Evolutionary conservation across 2,329 filamentous ascomycete genomes (phyloP).

Genomic region (Trichoderma citrinoviride): DNA sequence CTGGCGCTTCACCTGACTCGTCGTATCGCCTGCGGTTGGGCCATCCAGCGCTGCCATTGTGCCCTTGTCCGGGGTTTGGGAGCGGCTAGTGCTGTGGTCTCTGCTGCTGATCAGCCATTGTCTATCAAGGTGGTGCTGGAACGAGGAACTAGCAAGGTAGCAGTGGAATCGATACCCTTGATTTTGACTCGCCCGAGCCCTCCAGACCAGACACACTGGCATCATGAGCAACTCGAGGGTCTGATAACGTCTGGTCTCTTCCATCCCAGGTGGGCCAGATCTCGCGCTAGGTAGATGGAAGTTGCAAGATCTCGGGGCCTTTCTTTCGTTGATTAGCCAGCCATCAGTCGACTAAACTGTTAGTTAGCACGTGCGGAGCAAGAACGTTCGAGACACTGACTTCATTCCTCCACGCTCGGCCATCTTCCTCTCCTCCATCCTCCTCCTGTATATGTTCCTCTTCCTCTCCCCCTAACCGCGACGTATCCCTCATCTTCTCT

Average conservation of each 20-base stretch:
- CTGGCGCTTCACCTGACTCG: conserved; percentile 11
- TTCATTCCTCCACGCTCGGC: background rate
- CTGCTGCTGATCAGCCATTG: no score
- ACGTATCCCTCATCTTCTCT: background rate
- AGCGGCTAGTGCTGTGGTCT: no score
- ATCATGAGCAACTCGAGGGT: no score
- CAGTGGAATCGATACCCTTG: no score
- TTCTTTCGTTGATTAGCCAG: background rate
- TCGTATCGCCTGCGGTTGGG: background rate
- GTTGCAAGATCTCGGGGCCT: conserved; percentile 2
- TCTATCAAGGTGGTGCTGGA: background rate
- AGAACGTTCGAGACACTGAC: background rate
- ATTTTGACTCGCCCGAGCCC: no score
- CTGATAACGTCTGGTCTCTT: no score
- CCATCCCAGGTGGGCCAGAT: background rate
- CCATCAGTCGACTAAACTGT: background rate
- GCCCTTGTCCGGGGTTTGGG: no score
- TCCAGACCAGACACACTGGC: no score
- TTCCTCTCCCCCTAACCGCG: background rate
- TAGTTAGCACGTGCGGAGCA: background rate
- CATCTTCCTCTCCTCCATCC: background rate
- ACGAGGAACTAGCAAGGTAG: background rate
- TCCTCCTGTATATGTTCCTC: background rate
- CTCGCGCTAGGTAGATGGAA: background rate
- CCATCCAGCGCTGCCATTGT: background rate